These are phyloP conservation scores for Penicillium decumbens DNA, from an alignment of 2,329 filamentous ascomycete species.

Conservation along the genomic window DNA sequence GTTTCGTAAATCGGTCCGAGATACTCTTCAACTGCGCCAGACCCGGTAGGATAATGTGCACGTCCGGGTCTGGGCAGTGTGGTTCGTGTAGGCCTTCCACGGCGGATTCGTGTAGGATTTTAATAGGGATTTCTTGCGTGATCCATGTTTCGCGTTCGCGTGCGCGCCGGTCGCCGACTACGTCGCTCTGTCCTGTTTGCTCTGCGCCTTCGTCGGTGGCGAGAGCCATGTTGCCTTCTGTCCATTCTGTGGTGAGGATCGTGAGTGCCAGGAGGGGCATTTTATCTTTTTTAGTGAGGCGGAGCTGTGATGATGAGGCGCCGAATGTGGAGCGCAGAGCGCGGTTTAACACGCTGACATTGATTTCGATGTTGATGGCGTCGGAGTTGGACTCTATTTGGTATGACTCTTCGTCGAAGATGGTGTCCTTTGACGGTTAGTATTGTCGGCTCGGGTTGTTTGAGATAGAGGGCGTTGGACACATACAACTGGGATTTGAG, in stretches of 20 bases:
- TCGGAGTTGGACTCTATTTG: constrained; percentile 84
- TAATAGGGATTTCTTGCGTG: constrained; percentile 92
- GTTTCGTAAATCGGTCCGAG: constrained; percentile 88
- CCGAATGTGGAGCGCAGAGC: constrained; percentile 86
- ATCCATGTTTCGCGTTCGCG: constrained; percentile 84
- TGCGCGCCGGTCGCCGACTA: constrained; percentile 47
- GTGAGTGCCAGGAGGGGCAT: constrained; percentile 84
- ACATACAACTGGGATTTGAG: constrained; percentile 55
- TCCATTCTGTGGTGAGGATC: constrained; percentile 61
- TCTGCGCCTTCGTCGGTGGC: constrained; percentile 40
- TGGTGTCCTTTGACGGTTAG: constrained; percentile 56
- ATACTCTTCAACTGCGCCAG: constrained; percentile 87
- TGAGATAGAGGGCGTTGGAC: background rate
- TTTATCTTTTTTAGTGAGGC: constrained; percentile 88
- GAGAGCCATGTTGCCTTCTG: constrained; percentile 51
- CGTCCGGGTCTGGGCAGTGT: constrained; percentile 81
- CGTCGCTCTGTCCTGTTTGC: constrained; percentile 31
- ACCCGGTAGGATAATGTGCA: constrained; percentile 85
- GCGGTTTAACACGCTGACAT: constrained; percentile 78
- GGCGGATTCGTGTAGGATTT: constrained; percentile 74
- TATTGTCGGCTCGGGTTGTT: background rate
- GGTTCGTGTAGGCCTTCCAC: constrained; percentile 96
- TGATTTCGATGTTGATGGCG: constrained; percentile 93
- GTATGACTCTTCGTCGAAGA: constrained; percentile 74
- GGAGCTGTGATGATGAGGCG: constrained; percentile 74